phyloP scores from a whole-genome alignment of 202 grass and related monocot genomes.

The Setaria italica region DNA sequence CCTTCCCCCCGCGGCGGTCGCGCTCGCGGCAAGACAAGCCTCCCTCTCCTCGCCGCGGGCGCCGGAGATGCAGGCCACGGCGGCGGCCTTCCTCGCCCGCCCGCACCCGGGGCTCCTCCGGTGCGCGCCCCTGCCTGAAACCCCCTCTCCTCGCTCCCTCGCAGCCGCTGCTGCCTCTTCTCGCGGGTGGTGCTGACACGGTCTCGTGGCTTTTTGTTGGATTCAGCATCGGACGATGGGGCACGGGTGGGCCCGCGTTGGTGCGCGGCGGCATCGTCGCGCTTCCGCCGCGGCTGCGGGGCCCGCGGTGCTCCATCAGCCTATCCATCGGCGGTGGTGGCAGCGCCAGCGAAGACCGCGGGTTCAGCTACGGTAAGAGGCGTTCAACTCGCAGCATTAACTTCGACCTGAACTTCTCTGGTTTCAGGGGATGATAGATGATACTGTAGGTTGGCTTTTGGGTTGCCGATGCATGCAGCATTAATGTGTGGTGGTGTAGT shows the following conservation, averaged over 20 bases:
- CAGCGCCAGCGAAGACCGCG: slow-evolving; percentile 49
- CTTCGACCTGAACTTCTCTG: neutral
- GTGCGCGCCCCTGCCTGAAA: slow-evolving; percentile 27
- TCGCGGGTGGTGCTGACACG: neutral
- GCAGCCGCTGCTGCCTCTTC: neutral
- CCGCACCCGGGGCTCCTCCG: slow-evolving; percentile 35
- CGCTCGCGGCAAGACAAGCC: neutral
- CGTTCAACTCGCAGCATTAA: no score
- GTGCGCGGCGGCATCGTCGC: slow-evolving; percentile 32
- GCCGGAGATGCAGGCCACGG: slow-evolving; percentile 57
- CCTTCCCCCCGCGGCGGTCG: neutral
- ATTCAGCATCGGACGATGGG: slow-evolving; percentile 36
- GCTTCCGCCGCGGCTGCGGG: slow-evolving; percentile 40
- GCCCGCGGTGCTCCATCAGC: slow-evolving; percentile 59
- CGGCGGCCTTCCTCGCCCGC: slow-evolving; percentile 42
- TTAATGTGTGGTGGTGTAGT: neutral
- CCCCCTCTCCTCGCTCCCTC: neutral
- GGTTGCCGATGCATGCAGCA: slow-evolving; percentile 35
- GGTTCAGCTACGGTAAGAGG: slow-evolving; percentile 60
- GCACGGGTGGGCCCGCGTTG: slow-evolving; percentile 4
- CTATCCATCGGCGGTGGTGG: slow-evolving; percentile 62
- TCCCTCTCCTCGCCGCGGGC: neutral
- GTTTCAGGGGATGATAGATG: neutral
- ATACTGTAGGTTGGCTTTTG: neutral
- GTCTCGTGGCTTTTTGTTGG: slow-evolving; percentile 1